Base-by-base conservation (phyloP, 1,284 basidiomycete genomes). In the Melampsora americana region DNA sequence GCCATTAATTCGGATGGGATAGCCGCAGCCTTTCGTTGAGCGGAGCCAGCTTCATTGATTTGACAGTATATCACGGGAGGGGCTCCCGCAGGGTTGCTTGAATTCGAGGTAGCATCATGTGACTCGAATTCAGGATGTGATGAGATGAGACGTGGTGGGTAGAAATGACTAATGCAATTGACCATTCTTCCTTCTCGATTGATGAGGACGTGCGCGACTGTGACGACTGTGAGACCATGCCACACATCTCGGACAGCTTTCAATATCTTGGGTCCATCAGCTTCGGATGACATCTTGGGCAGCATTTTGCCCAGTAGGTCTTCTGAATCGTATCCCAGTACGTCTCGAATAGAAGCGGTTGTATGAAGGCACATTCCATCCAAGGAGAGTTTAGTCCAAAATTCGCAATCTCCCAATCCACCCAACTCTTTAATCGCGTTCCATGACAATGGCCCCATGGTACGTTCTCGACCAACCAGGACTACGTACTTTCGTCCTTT, bases 401-500 rank as follows among this genome's bases (percentile, higher is more conserved):
- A 71, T 28, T 71, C 35, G 59, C 26, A 28, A 23, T 61, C n/a
- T n/a, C 69, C 69, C 26, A 61, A 28, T 26, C 69, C 69, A 61
- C 69, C 69, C 28, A 39, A 39, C 23, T 39, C 42, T 23, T 60
- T 39, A 62, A 71, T 71, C 1, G 69, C 59, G 44, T 44, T n/a
- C 69, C 69, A 71, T 12, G 56, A 71, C 12, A 71, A 60, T 23
- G 56, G 53, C 14, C 35, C 56, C n/a, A 71, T 61, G 18, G 23
- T 26, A 26, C 69, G 56, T n/a, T 39, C 39, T 11, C 69, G 30
- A 46, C 53, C 59, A 5, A 62, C 53, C 42, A 71, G 20, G 20
- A 71, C 69, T 7, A 71, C 28, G 42, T 71, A 71, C 30, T 71
- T 71, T 14, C 59, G 53, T 32, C 69, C 69, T 48, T 71, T 71